Evolutionary conservation across 768 basidiomycete species (phyloP).

Genomic region (Phylloporus sp.): DNA sequence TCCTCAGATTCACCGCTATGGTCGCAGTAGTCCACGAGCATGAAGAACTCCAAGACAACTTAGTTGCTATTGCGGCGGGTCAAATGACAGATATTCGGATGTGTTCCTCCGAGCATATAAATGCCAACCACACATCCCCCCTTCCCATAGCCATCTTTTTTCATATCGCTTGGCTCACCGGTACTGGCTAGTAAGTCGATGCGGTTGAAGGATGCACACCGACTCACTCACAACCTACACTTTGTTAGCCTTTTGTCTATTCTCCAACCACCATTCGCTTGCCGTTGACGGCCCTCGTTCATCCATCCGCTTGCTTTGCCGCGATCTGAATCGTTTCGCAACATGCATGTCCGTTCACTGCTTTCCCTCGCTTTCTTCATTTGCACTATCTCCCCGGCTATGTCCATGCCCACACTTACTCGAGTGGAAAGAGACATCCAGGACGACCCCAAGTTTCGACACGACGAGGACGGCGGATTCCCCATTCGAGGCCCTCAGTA

Average conservation of each 20-base stretch:
- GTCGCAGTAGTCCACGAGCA: too few species aligned
- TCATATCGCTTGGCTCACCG: conserved; percentile 2
- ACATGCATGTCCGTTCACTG: conserved; percentile 8
- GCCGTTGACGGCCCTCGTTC: conserved; percentile 10
- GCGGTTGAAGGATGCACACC: neutral
- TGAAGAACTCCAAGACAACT: too few species aligned
- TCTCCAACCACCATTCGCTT: neutral
- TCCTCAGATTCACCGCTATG: too few species aligned
- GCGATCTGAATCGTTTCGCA: neutral
- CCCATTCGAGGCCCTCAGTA: neutral
- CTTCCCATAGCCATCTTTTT: neutral
- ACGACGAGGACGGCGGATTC: neutral
- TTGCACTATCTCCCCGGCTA: conserved; percentile 1
- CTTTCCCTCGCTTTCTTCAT: conserved; percentile 8
- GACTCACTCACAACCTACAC: neutral
- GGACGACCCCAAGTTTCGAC: neutral
- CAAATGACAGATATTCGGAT: too few species aligned
- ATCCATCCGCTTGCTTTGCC: neutral
- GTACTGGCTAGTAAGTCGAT: conserved; percentile 21
- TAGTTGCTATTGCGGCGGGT: too few species aligned
- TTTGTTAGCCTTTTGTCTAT: conserved; percentile 14
- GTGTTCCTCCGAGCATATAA: neutral
- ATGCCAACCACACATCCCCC: neutral
- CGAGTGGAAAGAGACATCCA: neutral
- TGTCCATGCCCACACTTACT: conserved; percentile 7